phyloP scores from a whole-genome alignment of 805 yeast species.

The Zygotorulaspora florentina region DNA sequence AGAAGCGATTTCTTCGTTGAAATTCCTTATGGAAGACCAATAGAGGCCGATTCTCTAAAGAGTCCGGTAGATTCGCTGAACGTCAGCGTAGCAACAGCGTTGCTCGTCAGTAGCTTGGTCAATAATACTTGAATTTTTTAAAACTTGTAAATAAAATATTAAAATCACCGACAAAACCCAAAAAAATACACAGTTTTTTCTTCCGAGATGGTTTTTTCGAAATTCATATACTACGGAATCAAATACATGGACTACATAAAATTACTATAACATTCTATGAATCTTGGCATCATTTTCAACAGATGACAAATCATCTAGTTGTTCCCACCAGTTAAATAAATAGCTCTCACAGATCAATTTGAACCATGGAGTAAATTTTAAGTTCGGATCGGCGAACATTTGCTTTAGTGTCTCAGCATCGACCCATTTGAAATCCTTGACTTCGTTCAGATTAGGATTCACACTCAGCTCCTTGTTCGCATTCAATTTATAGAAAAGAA shows the following conservation, averaged over 20 bases:
- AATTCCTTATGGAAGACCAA: slow-evolving; percentile 27
- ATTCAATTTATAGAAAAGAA: slow-evolving; percentile 64
- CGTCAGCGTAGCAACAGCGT: slow-evolving; percentile 85
- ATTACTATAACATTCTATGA: slow-evolving; percentile 32
- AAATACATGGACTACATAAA: not conserved
- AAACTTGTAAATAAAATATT: slow-evolving; percentile 4
- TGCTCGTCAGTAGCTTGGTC: slow-evolving; percentile 44
- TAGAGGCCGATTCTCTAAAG: slow-evolving; percentile 1
- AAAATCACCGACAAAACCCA: not conserved
- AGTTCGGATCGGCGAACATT: slow-evolving; percentile 67
- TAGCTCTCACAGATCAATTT: slow-evolving; percentile 89
- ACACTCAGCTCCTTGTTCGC: slow-evolving; percentile 44
- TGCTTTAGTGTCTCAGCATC: slow-evolving; percentile 56
- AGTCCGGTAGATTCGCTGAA: slow-evolving; percentile 68
- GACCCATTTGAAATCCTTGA: slow-evolving; percentile 75
- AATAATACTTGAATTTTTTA: not conserved
- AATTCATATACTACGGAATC: not conserved
- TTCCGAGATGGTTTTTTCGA: too few species aligned
- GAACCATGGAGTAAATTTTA: slow-evolving; percentile 96
- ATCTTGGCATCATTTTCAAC: slow-evolving; percentile 40
- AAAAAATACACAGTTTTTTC: too few species aligned
- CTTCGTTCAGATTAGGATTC: slow-evolving; percentile 74
- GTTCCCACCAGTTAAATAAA: slow-evolving; percentile 91
- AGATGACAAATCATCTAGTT: slow-evolving; percentile 53
- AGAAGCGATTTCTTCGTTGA: slow-evolving; percentile 48